A percentile compares a stretch with the other conserved stretches of the same genome.
Conservation (phyloP, 108 stramenopile genomes). For the Pseudonitzschia pungens region DNA sequence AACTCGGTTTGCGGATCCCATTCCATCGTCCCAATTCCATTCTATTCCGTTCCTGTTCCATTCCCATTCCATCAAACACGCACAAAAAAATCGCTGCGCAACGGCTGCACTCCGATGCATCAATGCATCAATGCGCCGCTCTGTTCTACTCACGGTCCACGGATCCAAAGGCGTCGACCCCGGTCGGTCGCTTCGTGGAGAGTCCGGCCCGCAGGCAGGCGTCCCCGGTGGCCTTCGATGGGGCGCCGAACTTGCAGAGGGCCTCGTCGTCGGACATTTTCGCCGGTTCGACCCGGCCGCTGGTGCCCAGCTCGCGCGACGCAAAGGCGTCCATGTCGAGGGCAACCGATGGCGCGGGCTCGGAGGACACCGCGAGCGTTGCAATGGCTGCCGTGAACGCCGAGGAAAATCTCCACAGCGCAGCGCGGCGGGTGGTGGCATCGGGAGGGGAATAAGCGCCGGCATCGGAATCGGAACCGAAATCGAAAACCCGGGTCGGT, state of each 20-base stretch:
- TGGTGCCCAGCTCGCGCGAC: constrained; percentile 20
- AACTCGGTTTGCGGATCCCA: too few relatives aligned
- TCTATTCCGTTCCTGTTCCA: not conserved
- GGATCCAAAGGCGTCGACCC: constrained; percentile 50
- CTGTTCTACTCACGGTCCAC: constrained; percentile 42
- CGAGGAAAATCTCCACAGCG: not conserved
- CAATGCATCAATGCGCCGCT: too few relatives aligned
- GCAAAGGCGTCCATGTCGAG: constrained; percentile 48
- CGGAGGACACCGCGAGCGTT: too few relatives aligned
- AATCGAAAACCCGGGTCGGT: too few relatives aligned
- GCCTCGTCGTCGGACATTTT: constrained; percentile 52
- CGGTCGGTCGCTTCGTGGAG: constrained; percentile 23
- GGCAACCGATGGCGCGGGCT: constrained; percentile 11
- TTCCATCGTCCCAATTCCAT: not conserved
- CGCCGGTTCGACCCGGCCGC: not conserved
- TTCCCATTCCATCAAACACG: too few relatives aligned
- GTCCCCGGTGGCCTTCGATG: constrained; percentile 45
- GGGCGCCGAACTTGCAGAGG: constrained; percentile 51
- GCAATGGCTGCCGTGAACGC: not conserved
- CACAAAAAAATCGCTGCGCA: too few relatives aligned
- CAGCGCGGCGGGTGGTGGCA: not conserved
- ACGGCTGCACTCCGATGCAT: too few relatives aligned
- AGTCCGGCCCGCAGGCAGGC: constrained; percentile 53
- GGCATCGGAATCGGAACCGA: too few relatives aligned
- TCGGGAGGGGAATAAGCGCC: too few relatives aligned